Evolutionary conservation across 225 moss, liverwort and hornwort genomes (phyloP).

Genomic region (Climacium dendroides): DNA sequence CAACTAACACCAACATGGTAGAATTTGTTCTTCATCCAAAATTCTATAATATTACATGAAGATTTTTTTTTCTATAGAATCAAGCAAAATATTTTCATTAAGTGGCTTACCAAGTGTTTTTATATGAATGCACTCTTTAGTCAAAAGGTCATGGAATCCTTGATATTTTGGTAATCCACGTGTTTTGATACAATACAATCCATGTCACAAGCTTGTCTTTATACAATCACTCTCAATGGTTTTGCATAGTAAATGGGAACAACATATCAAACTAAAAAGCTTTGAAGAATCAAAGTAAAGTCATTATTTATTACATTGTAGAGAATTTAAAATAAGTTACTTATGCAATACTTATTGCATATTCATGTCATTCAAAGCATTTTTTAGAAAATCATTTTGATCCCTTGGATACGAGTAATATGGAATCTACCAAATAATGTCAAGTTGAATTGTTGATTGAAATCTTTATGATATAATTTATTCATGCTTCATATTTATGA

Average conservation of each 20-base stretch:
- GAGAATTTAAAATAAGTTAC: background rate
- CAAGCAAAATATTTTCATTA: background rate
- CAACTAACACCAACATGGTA: background rate
- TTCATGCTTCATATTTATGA: background rate
- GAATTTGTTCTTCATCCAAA: background rate
- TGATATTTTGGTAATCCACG: background rate
- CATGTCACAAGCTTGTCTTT: rapidly evolving
- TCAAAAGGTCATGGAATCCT: background rate
- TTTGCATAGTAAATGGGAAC: background rate
- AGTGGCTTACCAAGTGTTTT: background rate
- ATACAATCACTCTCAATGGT: background rate
- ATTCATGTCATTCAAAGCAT: background rate
- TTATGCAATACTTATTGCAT: background rate
- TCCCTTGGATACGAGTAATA: background rate
- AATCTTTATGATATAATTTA: background rate
- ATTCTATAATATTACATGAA: background rate
- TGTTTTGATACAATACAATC: background rate
- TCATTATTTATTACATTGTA: background rate
- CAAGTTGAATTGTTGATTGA: background rate
- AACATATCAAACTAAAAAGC: background rate
- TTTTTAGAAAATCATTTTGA: too few species aligned
- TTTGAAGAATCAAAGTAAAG: background rate
- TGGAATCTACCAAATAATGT: background rate
- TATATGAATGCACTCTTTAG: background rate
- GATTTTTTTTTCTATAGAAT: background rate